These are phyloP conservation scores for Phialophora chinensis DNA, from an alignment of 2,329 filamentous ascomycete species.

Conservation along the genomic window DNA sequence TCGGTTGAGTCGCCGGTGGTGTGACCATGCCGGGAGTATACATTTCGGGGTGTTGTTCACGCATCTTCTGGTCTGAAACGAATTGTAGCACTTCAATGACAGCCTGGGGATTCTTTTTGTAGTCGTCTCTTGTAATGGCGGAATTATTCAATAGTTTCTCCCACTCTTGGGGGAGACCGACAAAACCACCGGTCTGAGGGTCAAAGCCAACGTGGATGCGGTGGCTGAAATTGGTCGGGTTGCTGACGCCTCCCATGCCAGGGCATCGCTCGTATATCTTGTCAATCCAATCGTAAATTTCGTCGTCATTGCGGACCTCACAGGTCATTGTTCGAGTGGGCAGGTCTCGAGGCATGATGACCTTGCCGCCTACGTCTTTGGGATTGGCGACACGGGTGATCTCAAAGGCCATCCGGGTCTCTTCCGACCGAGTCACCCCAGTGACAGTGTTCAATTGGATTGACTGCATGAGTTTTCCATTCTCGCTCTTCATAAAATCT, in stretches of 20 bases:
- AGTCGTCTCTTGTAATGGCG: slow-evolving; percentile 97
- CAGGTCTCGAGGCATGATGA: slow-evolving; percentile 77
- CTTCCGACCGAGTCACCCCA: slow-evolving; percentile 88
- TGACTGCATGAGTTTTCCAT: slow-evolving; percentile 83
- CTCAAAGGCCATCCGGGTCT: slow-evolving; percentile 90
- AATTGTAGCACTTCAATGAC: slow-evolving; percentile 71
- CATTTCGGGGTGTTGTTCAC: slow-evolving; percentile 66
- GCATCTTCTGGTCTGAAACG: slow-evolving; percentile 71
- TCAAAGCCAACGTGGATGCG: slow-evolving; percentile 98
- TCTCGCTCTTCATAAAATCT: slow-evolving; percentile 92
- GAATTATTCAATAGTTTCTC: slow-evolving; percentile 94
- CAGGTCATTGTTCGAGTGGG: slow-evolving; percentile 84
- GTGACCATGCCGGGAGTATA: slow-evolving; percentile 59
- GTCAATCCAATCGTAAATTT: slow-evolving; percentile 98
- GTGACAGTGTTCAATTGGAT: slow-evolving; percentile 86
- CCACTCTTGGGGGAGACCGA: slow-evolving; percentile 94
- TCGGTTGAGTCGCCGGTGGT: slow-evolving; percentile 47
- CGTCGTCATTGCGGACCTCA: slow-evolving; percentile 92
- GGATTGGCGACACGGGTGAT: slow-evolving; percentile 72
- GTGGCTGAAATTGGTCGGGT: slow-evolving; percentile 97
- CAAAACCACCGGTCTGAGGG: slow-evolving; percentile 91
- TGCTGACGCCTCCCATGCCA: slow-evolving; percentile 96
- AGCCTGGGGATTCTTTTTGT: slow-evolving; percentile 92
- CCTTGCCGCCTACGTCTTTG: slow-evolving; percentile 68
- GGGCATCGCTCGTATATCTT: slow-evolving; percentile 96